Evolutionary conservation across 2,329 filamentous ascomycete species (phyloP), one percentile per base, ranked within the genome.

Genomic region (Huntiella savannae): DNA sequence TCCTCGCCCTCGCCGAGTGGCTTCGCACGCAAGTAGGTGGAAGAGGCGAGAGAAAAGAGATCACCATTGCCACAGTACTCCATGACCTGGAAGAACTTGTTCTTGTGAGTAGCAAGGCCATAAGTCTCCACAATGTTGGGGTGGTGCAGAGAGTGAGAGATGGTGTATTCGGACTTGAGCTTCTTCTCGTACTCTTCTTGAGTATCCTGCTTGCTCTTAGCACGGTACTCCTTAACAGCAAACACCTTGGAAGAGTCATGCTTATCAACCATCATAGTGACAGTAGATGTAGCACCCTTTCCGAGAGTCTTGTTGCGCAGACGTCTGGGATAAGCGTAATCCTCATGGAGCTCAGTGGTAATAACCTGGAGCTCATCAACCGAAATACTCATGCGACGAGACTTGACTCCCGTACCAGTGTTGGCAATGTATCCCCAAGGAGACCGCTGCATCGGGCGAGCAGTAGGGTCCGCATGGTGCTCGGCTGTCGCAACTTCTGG

Each of bases 71-170:
- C 70, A 63, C 86, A 93, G 59, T 82, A 92, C 58, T 94, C 84
- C 86, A 94, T 94, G 47, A 93, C 83, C 58, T 92, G 83, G 58
- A 85, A 87, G 81, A 82, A 92, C 35, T 79, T 76, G 32, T 74
- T 75, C 53, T 77, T 73, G 53, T 86, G 71, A 11, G 72, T 76
- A 63, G 84, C 91, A 4, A 93, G 68, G 28, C 79, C 75, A 47
- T 86, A 64, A 0, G 83, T 87, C 60, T 84, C 74, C 52, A 93
- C 81, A 54, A 93, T 82, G 59, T 93, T 93, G 43, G 85, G 83
- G 58, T 93, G 85, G 55, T 85, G 75, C 50, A 87, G 63, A 53
- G 81, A 84, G 65, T 87, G 87, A 50, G 82, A 82, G 53, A 93
- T 86, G 59, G 78, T 84, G 63, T 77, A 94, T 59, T 94, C 86